phyloP scores from a whole-genome alignment of 2,329 filamentous ascomycete genomes.

The Sporothrix brasiliensis region DNA sequence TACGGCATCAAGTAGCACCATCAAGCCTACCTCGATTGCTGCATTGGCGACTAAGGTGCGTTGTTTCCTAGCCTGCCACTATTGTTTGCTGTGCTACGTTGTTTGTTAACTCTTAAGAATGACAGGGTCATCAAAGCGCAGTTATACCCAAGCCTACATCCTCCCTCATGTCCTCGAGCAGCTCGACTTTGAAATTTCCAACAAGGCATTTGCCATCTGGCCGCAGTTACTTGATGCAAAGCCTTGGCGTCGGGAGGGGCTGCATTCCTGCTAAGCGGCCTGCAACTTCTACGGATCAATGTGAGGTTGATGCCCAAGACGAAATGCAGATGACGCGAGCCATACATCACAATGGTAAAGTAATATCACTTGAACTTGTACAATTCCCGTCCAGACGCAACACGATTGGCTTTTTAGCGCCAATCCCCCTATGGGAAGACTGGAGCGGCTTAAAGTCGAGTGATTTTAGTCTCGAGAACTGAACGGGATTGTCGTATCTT shows the following conservation, averaged over 20 bases:
- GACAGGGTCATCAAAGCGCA: neutral
- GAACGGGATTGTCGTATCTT: slow-evolving; percentile 2
- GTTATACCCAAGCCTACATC: slow-evolving; percentile 13
- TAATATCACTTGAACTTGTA: slow-evolving; percentile 37
- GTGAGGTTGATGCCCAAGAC: neutral
- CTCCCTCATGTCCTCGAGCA: slow-evolving; percentile 36
- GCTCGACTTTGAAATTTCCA: slow-evolving; percentile 40
- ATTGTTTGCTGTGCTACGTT: neutral
- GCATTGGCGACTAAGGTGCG: slow-evolving; percentile 31
- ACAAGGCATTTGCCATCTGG: slow-evolving; percentile 33
- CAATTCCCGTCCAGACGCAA: slow-evolving; percentile 28
- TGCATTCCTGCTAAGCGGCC: slow-evolving; percentile 53
- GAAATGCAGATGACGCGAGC: slow-evolving; percentile 28
- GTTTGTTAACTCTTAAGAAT: neutral
- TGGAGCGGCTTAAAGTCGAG: slow-evolving; percentile 19
- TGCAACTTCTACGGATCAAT: slow-evolving; percentile 45
- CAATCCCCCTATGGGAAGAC: neutral
- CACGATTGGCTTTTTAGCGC: no score
- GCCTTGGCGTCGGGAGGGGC: slow-evolving; percentile 57
- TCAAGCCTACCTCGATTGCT: slow-evolving; percentile 48
- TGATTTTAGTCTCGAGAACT: slow-evolving; percentile 23
- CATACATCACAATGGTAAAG: slow-evolving; percentile 47
- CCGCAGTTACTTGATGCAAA: slow-evolving; percentile 58
- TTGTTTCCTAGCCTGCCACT: neutral
- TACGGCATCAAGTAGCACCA: slow-evolving; percentile 42